phyloP scores from a whole-genome alignment of 306 rosid genomes.

The Hippophae rhamnoides region DNA sequence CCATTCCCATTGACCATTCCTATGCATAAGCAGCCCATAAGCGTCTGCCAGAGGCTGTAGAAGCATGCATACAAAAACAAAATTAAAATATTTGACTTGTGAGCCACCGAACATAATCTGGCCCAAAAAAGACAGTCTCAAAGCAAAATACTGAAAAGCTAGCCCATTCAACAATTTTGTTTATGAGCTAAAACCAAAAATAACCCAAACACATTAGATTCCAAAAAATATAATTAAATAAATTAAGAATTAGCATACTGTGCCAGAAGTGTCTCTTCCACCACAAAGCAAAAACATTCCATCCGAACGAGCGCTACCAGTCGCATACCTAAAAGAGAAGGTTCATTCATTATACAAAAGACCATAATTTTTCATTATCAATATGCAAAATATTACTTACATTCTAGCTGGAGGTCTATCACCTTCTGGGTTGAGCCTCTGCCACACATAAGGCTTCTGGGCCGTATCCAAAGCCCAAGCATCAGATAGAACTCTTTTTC shows the following conservation, averaged over 20 bases:
- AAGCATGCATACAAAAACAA: constrained; percentile 18
- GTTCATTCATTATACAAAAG: constrained; percentile 1
- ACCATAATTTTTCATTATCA: not conserved
- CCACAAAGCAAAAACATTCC: constrained; percentile 99
- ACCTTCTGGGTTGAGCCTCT: constrained; percentile 87
- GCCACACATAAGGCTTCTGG: constrained; percentile 93
- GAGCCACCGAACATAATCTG: not conserved
- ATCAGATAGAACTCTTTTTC: constrained; percentile 86
- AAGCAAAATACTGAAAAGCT: no score
- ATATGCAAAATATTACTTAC: constrained; percentile 45
- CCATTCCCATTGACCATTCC: constrained; percentile 99
- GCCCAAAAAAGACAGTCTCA: not conserved
- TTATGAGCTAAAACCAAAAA: not conserved
- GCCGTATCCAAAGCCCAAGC: constrained; percentile 98
- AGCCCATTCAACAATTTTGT: no score
- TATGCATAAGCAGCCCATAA: constrained; percentile 94
- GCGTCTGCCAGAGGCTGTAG: constrained; percentile 87
- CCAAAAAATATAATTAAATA: not conserved
- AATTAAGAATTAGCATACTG: constrained; percentile 44
- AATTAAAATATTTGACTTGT: not conserved
- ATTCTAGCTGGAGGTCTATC: constrained; percentile 98
- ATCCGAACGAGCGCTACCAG: constrained; percentile 98
- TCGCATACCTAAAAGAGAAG: constrained; percentile 80
- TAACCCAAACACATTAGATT: not conserved
- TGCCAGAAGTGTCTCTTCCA: constrained; percentile 91